A percentile compares a stretch with the other conserved stretches of the same genome.
Conservation (phyloP, 768 basidiomycete genomes). For the Vishniacozyma victoriae region DNA sequence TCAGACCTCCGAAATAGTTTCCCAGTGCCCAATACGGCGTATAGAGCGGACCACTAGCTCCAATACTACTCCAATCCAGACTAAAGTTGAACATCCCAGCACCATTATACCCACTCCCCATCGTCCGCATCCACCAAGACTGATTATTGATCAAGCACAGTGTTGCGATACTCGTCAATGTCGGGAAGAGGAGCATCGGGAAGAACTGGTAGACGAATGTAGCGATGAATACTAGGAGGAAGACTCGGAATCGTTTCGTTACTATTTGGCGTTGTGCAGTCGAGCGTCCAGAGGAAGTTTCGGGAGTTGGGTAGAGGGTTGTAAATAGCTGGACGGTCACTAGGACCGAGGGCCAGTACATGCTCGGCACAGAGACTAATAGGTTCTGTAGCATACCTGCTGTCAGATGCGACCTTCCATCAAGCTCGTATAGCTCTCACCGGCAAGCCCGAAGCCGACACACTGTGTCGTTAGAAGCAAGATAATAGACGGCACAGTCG, state of each 20-base stretch:
- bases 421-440: constrained; percentile 14
- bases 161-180: constrained; percentile 42
- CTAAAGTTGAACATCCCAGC: constrained; percentile 43
- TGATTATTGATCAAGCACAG: constrained; percentile 42
- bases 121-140: constrained; percentile 34
- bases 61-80: constrained; percentile 47
- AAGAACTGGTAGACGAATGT: constrained; percentile 41
- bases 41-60: constrained; percentile 42
- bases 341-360: constrained; percentile 46
- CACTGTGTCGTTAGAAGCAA: constrained; percentile 47
- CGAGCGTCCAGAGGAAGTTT: constrained; percentile 14
- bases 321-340: constrained; percentile 46
- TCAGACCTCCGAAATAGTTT: constrained; percentile 45
- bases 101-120: constrained; percentile 46
- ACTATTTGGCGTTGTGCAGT: constrained; percentile 12
- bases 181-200: constrained; percentile 45
- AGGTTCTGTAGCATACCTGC: constrained; percentile 44
- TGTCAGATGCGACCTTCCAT: not conserved
- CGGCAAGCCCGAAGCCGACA: constrained; percentile 47
- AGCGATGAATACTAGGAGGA: constrained; percentile 25
- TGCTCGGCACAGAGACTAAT: constrained; percentile 42
- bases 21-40: constrained; percentile 46
- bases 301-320: constrained; percentile 38
- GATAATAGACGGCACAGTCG: constrained; percentile 34
- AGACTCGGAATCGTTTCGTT: constrained; percentile 21